Conservation (phyloP, 192 early-diverging fungal genomes). For the Entophlyctis luteolus region DNA sequence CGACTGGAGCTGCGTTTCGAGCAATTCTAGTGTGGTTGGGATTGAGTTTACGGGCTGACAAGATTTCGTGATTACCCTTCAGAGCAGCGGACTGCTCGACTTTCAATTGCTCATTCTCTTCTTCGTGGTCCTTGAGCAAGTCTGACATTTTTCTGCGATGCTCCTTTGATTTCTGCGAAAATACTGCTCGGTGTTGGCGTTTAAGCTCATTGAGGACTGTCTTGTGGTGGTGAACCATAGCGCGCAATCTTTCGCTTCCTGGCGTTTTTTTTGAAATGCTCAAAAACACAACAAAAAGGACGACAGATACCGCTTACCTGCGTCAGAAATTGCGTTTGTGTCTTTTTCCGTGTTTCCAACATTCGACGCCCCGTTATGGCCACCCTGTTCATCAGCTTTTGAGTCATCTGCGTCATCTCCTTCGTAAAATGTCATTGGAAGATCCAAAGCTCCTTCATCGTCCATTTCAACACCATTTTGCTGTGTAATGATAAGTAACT, state of each 20-base stretch:
- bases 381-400: too few relatives aligned
- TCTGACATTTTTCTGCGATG: slow-evolving; percentile 12
- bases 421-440: too few relatives aligned
- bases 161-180: slow-evolving; percentile 1
- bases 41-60: background rate
- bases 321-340: background rate
- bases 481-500: too few relatives aligned
- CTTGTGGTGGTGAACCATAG: slow-evolving; percentile 9
- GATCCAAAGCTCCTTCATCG: too few relatives aligned
- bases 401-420: too few relatives aligned
- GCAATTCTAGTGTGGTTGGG: background rate
- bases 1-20: slow-evolving; percentile 19
- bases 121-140: slow-evolving; percentile 26
- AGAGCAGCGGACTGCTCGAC: slow-evolving; percentile 13
- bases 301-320: too few relatives aligned
- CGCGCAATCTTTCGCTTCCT: slow-evolving; percentile 5
- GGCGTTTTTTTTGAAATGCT: too few relatives aligned
- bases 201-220: slow-evolving; percentile 10
- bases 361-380: too few relatives aligned
- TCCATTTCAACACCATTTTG: too few relatives aligned
- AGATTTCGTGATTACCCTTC: background rate
- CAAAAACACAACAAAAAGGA: too few relatives aligned
- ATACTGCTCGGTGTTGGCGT: background rate
- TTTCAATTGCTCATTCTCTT: slow-evolving; percentile 21
- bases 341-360: background rate